Percentiles rank a stretch among this genome's conserved stretches.
These are phyloP conservation scores for Sherardia arvensis DNA, from an alignment of 257 asterid species.

Conservation along the genomic window DNA sequence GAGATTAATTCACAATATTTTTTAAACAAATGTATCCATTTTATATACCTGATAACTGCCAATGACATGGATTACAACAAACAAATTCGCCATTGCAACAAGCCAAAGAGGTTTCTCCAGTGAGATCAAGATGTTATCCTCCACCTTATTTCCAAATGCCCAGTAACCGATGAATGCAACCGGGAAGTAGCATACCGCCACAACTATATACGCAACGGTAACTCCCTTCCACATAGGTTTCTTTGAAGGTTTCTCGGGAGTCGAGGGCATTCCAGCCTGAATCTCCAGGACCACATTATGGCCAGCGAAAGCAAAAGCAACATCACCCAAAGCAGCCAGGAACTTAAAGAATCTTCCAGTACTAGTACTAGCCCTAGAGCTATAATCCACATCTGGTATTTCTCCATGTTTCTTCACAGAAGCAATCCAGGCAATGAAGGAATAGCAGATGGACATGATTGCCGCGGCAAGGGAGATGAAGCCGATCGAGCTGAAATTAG, in stretches of 20 bases:
- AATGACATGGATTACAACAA: slow-evolving; percentile 42
- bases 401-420: slow-evolving; percentile 20
- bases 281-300: slow-evolving; percentile 51
- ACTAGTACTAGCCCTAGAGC: slow-evolving; percentile 20
- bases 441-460: slow-evolving; percentile 44
- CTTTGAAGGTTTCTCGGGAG: slow-evolving; percentile 33
- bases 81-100: slow-evolving; percentile 28
- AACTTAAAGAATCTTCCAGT: slow-evolving; percentile 26
- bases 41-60: slow-evolving; percentile 48
- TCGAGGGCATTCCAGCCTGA: slow-evolving; percentile 47
- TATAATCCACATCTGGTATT: slow-evolving; percentile 19
- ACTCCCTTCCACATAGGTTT: slow-evolving; percentile 47
- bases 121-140: slow-evolving; percentile 35
- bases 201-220: slow-evolving; percentile 25
- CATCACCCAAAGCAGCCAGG: slow-evolving; percentile 40
- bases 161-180: slow-evolving; percentile 37
- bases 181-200: slow-evolving; percentile 45
- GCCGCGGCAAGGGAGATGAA: slow-evolving; percentile 44
- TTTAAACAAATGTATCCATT: neutral
- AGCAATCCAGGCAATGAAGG: slow-evolving; percentile 50
- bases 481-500: slow-evolving; percentile 35
- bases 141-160: slow-evolving; percentile 28
- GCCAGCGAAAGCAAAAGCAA: slow-evolving; percentile 47
- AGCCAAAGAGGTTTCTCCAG: slow-evolving; percentile 42
- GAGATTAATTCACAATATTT: too few relatives aligned